Percentiles rank a stretch among this genome's conserved stretches.
phyloP scores from a whole-genome alignment of 371 early-diverging fungal species.

The Mucor lusitanicus region DNA sequence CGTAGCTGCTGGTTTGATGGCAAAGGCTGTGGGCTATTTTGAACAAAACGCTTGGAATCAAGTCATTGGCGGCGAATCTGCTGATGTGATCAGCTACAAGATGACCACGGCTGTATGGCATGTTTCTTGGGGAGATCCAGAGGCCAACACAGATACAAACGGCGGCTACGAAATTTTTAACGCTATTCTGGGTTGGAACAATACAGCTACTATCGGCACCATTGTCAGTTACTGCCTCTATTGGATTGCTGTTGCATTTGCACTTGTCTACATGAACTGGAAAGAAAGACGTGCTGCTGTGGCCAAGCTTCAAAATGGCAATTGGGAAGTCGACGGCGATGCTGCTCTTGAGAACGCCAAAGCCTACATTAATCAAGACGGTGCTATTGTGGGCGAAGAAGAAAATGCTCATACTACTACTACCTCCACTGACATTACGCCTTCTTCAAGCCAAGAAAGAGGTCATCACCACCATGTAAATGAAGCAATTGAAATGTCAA shows the following conservation, averaged over 20 bases:
- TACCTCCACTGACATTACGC: too few species aligned
- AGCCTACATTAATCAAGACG: constrained; percentile 23
- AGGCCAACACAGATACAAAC: constrained; percentile 16
- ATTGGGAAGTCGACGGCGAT: constrained; percentile 30
- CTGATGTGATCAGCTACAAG: constrained; percentile 35
- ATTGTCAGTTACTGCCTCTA: constrained; percentile 74
- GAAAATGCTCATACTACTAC: too few species aligned
- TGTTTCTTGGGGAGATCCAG: constrained; percentile 43
- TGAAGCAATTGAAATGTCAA: too few species aligned
- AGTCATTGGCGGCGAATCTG: constrained; percentile 57
- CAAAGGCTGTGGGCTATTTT: constrained; percentile 57
- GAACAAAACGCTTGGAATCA: constrained; percentile 61
- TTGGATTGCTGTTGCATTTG: constrained; percentile 63
- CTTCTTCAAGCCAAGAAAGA: too few species aligned
- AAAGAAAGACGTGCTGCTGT: constrained; percentile 38
- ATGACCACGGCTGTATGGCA: constrained; percentile 42
- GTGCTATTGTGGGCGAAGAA: constrained; percentile 3
- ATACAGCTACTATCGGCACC: constrained; percentile 69
- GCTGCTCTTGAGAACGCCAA: constrained; percentile 30
- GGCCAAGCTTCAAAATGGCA: constrained; percentile 29
- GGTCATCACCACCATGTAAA: too few species aligned
- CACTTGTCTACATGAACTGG: constrained; percentile 51
- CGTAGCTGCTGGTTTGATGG: constrained; percentile 77
- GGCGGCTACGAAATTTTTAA: constrained; percentile 65
- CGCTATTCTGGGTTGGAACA: constrained; percentile 78